phyloP scores from a whole-genome alignment of 148 eudicot genomes.

The Vaccinium vitisidaea region DNA sequence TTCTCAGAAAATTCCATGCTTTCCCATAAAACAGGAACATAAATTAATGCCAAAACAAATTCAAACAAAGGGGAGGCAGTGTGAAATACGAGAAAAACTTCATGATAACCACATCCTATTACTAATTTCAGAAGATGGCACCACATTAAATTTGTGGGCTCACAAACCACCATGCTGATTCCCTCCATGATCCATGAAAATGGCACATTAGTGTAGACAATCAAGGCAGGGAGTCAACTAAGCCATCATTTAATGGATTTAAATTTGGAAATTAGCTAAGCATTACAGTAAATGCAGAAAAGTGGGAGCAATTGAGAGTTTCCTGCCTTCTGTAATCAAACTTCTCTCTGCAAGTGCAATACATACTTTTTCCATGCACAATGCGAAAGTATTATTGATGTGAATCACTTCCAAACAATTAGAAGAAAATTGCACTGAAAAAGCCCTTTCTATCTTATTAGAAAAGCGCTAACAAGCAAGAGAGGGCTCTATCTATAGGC shows the following conservation, averaged over 20 bases:
- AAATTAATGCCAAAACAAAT: neutral
- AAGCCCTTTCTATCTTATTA: too few relatives aligned
- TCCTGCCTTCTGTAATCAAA: conserved; percentile 14
- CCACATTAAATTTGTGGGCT: neutral
- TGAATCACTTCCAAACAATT: neutral
- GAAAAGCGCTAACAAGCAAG: too few relatives aligned
- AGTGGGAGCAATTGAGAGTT: neutral
- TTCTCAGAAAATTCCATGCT: neutral
- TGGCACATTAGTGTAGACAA: neutral
- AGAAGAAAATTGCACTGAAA: neutral
- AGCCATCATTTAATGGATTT: neutral
- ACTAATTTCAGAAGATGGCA: neutral
- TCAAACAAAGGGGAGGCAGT: neutral
- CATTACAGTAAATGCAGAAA: neutral
- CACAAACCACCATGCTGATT: neutral
- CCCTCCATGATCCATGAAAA: neutral
- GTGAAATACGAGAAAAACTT: neutral
- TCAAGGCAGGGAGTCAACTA: neutral
- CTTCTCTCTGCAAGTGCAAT: neutral
- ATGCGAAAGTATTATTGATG: neutral
- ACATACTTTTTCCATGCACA: neutral
- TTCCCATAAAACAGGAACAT: neutral
- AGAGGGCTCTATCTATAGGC: too few relatives aligned
- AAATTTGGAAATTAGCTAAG: neutral
- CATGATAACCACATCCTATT: conserved; percentile 5